Evolutionary conservation across 306 rosid genomes (phyloP), one percentile per base, ranked within the genome.

Genomic region (Trifolium fragiferum): DNA sequence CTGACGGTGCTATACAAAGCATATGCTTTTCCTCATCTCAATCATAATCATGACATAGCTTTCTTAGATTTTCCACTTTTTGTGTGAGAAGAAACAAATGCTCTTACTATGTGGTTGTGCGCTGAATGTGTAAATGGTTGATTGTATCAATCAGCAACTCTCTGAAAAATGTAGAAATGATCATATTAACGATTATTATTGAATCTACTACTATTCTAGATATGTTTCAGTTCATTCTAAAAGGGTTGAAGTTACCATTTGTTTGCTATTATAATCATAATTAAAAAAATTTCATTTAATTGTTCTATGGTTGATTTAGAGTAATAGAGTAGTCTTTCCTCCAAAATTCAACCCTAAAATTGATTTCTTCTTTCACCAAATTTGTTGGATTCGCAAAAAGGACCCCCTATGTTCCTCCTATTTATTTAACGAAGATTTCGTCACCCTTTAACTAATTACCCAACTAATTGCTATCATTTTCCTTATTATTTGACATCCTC

Each of bases 111-210:
- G 6, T 63, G 9, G 68, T 18, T 65, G 10, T 49, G 59, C 23
- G 20, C 68, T 62, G 51, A 63, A 49, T 44, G 53, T 50, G 54
- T 41, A 43, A 41, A 20, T 63, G 77, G 44, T 8, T 62, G 14
- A 50, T 41, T 18, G 13, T 23, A 70, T 32, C 35, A 16, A 41
- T 70, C 23, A 61, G 33, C 12, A 60, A 60, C 14, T 44, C 47
- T 23, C 25, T 23, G 23, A 59, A n/a, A 71, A 37, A 55, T 38
- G 13, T 40, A 32, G 18, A 21, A 21, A 55, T 72, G 38, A 15
- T 21, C 27, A 8, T 57, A 14, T 18, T 20, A 54, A 23, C 0
- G 6, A 40, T 38, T 9, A 53, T 18, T 53, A 54, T 53, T 53
- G 13, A 13, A 23, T 19, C 59, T 53, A 53, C 9, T n/a, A 49